phyloP scores from a whole-genome alignment of 768 basidiomycete species.

The Atractiella rhizophila region DNA sequence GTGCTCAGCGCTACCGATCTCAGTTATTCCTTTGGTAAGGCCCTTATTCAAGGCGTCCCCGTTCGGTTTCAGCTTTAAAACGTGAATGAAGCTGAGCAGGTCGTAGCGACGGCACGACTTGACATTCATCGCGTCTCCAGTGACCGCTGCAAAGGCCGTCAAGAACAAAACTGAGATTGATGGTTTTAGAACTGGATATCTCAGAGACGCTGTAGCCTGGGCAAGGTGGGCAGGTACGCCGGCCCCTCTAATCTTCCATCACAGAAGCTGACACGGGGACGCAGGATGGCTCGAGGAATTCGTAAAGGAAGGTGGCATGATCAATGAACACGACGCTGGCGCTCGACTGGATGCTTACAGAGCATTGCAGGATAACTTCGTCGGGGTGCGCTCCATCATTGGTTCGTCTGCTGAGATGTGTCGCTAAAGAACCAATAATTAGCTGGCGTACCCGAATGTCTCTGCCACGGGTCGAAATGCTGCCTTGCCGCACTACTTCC shows the following conservation, averaged over 20 bases:
- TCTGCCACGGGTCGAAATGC: slow-evolving; percentile 75
- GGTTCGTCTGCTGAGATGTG: too few species aligned
- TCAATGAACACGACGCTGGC: slow-evolving; percentile 60
- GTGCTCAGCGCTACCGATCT: too few species aligned
- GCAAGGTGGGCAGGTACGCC: slow-evolving; percentile 63
- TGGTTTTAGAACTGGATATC: slow-evolving; percentile 52
- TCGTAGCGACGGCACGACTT: slow-evolving; percentile 37
- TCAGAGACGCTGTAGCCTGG: slow-evolving; percentile 62
- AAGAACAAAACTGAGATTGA: slow-evolving; percentile 30
- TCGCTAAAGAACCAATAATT: slow-evolving; percentile 34
- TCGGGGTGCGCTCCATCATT: neutral
- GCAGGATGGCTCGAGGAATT: slow-evolving; percentile 64
- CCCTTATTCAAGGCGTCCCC: slow-evolving; percentile 16
- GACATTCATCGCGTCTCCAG: slow-evolving; percentile 38
- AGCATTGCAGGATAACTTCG: slow-evolving; percentile 30
- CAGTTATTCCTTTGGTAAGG: too few species aligned
- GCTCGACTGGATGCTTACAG: slow-evolving; percentile 52
- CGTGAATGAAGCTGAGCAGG: neutral
- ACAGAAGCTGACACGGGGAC: too few species aligned
- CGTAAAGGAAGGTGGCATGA: slow-evolving; percentile 32
- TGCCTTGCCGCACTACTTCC: slow-evolving; percentile 86
- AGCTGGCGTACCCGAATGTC: slow-evolving; percentile 65
- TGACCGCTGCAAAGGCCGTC: slow-evolving; percentile 20
- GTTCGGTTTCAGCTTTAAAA: too few species aligned
- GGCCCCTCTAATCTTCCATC: slow-evolving; percentile 9